Evolutionary conservation across 345 rosid genomes (phyloP).

Genomic region (Triadica sebifera): DNA sequence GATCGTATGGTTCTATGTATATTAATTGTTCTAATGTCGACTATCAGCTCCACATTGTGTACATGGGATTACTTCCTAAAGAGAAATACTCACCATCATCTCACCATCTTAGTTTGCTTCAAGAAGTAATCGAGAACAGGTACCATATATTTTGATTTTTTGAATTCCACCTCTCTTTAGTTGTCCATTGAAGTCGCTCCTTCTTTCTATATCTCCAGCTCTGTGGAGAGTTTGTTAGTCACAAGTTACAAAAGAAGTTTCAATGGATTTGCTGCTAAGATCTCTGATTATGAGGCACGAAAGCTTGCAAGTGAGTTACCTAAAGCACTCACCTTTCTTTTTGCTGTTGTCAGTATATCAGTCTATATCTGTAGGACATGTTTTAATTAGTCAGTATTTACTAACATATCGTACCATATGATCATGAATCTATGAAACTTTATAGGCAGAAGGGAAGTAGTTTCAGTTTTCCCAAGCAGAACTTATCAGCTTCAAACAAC

Average conservation of each 20-base stretch:
- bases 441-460: conserved; percentile 36
- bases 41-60: conserved; percentile 35
- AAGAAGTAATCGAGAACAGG: conserved; percentile 19
- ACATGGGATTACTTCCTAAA: conserved; percentile 44
- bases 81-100: conserved; percentile 22
- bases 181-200: neutral
- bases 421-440: neutral
- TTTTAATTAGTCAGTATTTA: too few species aligned
- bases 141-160: neutral
- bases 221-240: conserved; percentile 29
- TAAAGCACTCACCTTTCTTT: neutral
- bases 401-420: too few species aligned
- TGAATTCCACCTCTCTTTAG: too few species aligned
- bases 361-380: too few species aligned
- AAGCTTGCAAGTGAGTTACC: conserved; percentile 39
- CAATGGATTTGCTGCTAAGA: conserved; percentile 55
- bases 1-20: too few species aligned
- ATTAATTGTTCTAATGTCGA: neutral
- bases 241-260: conserved; percentile 60
- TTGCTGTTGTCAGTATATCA: neutral
- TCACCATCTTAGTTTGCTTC: conserved; percentile 30
- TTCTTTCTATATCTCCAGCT: conserved; percentile 19
- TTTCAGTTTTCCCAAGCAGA: conserved; percentile 47
- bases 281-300: conserved; percentile 44
- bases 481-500: conserved; percentile 41